Evolutionary conservation across 106 monocot species (phyloP).

Genomic region (Allium fistulosum): DNA sequence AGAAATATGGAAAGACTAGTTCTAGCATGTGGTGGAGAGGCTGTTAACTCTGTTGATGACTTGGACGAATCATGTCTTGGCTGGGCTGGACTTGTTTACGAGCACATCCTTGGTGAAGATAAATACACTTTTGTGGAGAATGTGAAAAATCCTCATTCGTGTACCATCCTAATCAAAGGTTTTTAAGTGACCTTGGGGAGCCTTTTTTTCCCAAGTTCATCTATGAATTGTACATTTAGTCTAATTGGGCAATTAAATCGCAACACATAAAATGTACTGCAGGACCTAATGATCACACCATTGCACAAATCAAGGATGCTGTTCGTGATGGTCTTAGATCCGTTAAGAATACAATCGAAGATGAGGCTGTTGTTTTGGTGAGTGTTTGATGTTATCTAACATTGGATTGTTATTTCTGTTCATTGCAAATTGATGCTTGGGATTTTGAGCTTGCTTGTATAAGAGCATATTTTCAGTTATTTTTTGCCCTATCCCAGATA

Average conservation of each 20-base stretch:
- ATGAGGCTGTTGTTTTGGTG: constrained; percentile 88
- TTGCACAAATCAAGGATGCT: constrained; percentile 99
- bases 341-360: constrained; percentile 94
- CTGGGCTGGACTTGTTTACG: constrained; percentile 96
- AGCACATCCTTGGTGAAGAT: constrained; percentile 94
- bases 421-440: no score
- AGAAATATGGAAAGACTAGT: constrained; percentile 97
- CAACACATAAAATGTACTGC: neutral
- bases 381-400: constrained; percentile 8
- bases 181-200: neutral
- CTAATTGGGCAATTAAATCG: neutral
- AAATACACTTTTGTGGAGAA: constrained; percentile 97
- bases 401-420: neutral
- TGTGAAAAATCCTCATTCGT: constrained; percentile 87
- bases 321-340: constrained; percentile 95
- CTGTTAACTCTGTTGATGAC: constrained; percentile 89
- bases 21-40: constrained; percentile 93
- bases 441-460: no score
- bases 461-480: no score
- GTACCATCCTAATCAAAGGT: constrained; percentile 97
- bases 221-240: neutral
- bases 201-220: neutral
- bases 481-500: no score
- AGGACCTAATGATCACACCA: constrained; percentile 99
- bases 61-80: constrained; percentile 79